Evolutionary conservation across 139 green algal genomes (phyloP).

Genomic region (Chlorella sp.): DNA sequence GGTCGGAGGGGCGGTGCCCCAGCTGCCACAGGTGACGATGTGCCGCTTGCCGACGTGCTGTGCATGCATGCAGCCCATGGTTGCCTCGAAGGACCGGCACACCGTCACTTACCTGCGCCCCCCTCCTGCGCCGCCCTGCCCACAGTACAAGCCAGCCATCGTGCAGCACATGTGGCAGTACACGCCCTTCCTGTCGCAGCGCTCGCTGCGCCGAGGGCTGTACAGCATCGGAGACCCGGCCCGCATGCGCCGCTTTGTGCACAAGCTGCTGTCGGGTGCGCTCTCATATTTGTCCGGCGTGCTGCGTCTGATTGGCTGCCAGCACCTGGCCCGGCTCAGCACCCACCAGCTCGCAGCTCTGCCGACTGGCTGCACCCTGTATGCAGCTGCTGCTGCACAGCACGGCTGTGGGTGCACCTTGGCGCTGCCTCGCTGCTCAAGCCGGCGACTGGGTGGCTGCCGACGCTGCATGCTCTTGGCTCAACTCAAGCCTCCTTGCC

Average conservation of each 20-base stretch:
- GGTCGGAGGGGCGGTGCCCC: background rate
- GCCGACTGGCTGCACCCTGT: too few relatives aligned
- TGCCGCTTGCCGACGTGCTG: too few relatives aligned
- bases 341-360: too few relatives aligned
- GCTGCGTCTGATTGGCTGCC: too few relatives aligned
- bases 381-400: too few relatives aligned
- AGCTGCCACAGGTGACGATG: constrained; percentile 6
- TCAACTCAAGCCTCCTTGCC: background rate
- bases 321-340: too few relatives aligned
- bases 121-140: background rate
- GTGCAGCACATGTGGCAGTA: background rate
- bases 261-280: constrained; percentile 18
- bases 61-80: too few relatives aligned
- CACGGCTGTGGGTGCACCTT: background rate
- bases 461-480: background rate
- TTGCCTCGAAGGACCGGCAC: too few relatives aligned
- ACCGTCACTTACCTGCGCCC: too few relatives aligned
- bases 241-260: constrained; percentile 1
- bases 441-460: too few relatives aligned
- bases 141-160: background rate
- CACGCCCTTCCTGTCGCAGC: background rate
- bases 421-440: background rate
- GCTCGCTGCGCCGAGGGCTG: background rate
- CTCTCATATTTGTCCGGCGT: too few relatives aligned
- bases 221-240: background rate